Evolutionary conservation across 169 alveolate species (phyloP), one percentile per base, ranked within the genome.

Genomic region (Ichthyophthirius multifiliis): DNA sequence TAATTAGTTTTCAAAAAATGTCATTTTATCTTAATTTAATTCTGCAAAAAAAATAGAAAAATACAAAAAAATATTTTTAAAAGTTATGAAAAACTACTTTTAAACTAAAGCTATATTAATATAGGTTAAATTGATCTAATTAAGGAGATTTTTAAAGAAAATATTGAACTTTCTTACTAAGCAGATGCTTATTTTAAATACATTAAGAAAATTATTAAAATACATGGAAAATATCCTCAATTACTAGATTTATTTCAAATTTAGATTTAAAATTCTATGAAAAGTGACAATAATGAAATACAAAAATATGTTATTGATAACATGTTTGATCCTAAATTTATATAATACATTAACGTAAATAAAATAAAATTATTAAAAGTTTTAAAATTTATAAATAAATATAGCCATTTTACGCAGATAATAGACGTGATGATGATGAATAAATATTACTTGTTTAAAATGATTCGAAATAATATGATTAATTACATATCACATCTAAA

Each of bases 81-180:
- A 23, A 30, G 41, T 15, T 81, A 81, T 55, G 16, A 30, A 3
- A 48, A 39, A 30, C 43, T 71, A 13, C 31, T 73, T 0, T 43
- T 34, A 23, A 71, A 67, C 5, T 44, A 39, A 23, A 55, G 37
- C 31, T 47, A 62, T 35, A 37, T 81, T 30, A 81, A 81, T 81
- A 48, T 81, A 20, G 86, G 86, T 5, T 41, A 81, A 18, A 76
- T 81, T 32, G 63, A 48, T 16, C 73, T 81, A 23, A 35, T 81
- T 5, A 13, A 74, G 41, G 43, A 65, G 5, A 18, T 81, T 2
- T 81, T 44, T 27, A 39, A 10, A n/a, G 62, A 55, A 5, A 81
- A 81, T 48, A 39, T 31, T n/a, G 47, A 67, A 15, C 44, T 81
- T 18, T 45, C 74, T 30, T 4, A 47, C 2, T 31, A 76, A 3